phyloP scores from a whole-genome alignment of 1,284 basidiomycete genomes.

The Ustilago crameri region DNA sequence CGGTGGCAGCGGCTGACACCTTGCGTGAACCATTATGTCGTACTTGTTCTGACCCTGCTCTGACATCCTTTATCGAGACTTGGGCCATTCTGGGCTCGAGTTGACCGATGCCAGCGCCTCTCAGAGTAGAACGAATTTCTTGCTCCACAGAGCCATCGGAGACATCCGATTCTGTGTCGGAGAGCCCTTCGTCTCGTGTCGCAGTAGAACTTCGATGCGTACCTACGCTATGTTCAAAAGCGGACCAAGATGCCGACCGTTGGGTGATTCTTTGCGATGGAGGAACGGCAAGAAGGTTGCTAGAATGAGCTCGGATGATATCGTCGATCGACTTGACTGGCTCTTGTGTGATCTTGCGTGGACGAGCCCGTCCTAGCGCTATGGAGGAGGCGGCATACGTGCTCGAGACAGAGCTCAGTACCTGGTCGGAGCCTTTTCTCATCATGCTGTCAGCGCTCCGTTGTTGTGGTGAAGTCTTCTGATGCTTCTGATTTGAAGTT shows the following conservation, averaged over 20 bases:
- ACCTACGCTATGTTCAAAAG: constrained; percentile 33
- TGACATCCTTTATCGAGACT: not conserved
- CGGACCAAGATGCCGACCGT: constrained; percentile 46
- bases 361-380: constrained; percentile 19
- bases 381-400: constrained; percentile 34
- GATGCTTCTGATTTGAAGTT: not conserved
- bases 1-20: not conserved
- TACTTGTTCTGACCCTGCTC: not conserved
- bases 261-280: constrained; percentile 45
- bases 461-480: too few species aligned
- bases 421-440: not conserved
- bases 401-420: constrained; percentile 6
- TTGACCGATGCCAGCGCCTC: constrained; percentile 6
- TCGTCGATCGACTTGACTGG: constrained; percentile 63
- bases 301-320: constrained; percentile 69
- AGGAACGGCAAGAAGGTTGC: constrained; percentile 53
- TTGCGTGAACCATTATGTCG: not conserved
- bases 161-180: constrained; percentile 10
- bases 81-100: not conserved
- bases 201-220: not conserved
- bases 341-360: constrained; percentile 7
- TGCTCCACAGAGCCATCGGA: constrained; percentile 29
- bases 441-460: too few species aligned
- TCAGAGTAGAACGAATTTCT: constrained; percentile 15
- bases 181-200: not conserved